Base-by-base conservation (phyloP, 441 rosid species). In the Croton setiger region DNA sequence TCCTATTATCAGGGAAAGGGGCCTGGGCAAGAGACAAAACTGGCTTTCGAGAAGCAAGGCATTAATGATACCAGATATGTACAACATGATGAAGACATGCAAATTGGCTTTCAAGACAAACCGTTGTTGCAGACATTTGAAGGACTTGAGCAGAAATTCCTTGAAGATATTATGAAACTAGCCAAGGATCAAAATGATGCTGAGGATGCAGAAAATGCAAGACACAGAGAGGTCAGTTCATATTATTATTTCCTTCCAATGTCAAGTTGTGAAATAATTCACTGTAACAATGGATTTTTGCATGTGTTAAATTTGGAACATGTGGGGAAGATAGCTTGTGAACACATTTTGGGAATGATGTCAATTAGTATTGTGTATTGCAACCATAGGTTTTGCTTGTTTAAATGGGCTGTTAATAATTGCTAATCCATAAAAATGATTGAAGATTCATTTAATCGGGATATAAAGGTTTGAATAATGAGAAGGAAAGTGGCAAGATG, bases 1-100 rank as follows among this genome's bases (percentile, higher is more conserved):
- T 69, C 88, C 17, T 88, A 80, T 75, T 87, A 84, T 77, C 90
- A 79, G 39, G 83, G 88, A 45, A 87, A 82, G 75, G 72, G 64
- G 2, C 56, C 14, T 6, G 79, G 80, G 72, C 76, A 69, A 63
- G 94, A 92, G 73, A 75, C 68, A 53, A 82, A 83, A 56, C 37
- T 77, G 62, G 69, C 73, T 52, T 70, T 77, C 77, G 96, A 89
- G 71, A 85, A 77, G 74, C 85, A 79, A 76, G 79, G 74, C 69
- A 73, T 48, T 57, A 79, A 65, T 66, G 87, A 84, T 69, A 71
- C 60, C 37, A 86, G 92, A 81, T 76, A 88, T 74, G 89, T 75
- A 72, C 72, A 82, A 48, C 87, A 64, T 75, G 88, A 83, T 21
- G 69, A 72, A 69, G 74, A 68, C 59, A 64, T 59, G 65, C 74